A percentile compares a stretch with the other conserved stretches of the same genome.
These are phyloP conservation scores for Chenopodium quinoa DNA, from an alignment of 148 eudicot species.

Conservation along the genomic window DNA sequence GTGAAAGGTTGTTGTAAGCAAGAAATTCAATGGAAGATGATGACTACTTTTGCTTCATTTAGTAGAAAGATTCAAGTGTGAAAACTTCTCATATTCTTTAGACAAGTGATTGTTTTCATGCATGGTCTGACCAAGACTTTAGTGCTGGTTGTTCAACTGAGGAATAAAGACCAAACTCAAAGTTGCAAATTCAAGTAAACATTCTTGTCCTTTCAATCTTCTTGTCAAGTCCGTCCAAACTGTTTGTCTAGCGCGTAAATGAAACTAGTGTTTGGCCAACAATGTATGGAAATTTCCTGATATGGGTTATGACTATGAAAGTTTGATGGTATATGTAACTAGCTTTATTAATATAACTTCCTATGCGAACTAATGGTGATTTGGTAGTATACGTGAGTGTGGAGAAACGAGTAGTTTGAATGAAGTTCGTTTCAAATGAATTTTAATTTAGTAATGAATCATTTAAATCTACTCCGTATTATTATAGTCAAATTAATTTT, in stretches of 20 bases:
- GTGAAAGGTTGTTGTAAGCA: neutral
- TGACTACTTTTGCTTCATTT: constrained; percentile 9
- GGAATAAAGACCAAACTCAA: constrained; percentile 6
- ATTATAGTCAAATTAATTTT: too few species aligned
- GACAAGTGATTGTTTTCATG: neutral
- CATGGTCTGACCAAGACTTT: constrained; percentile 2
- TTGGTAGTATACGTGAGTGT: too few species aligned
- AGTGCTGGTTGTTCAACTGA: neutral
- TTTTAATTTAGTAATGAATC: too few species aligned
- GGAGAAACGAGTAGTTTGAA: too few species aligned
- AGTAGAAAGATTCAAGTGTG: constrained; percentile 4
- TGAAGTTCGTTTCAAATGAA: too few species aligned
- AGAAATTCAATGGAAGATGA: constrained; percentile 5
- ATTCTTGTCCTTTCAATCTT: neutral
- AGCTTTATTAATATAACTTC: too few species aligned
- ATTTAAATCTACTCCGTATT: too few species aligned
- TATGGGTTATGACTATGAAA: too few species aligned
- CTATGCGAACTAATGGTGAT: too few species aligned
- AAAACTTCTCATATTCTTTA: neutral
- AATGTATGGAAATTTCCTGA: too few species aligned
- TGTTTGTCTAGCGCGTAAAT: neutral
- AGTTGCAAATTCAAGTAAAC: neutral
- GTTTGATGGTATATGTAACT: too few species aligned
- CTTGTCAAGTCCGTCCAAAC: neutral
- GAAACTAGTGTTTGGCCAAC: neutral